These are phyloP conservation scores for Colletotrichum acutatum DNA, from an alignment of 2,329 filamentous ascomycete species.

Conservation along the genomic window DNA sequence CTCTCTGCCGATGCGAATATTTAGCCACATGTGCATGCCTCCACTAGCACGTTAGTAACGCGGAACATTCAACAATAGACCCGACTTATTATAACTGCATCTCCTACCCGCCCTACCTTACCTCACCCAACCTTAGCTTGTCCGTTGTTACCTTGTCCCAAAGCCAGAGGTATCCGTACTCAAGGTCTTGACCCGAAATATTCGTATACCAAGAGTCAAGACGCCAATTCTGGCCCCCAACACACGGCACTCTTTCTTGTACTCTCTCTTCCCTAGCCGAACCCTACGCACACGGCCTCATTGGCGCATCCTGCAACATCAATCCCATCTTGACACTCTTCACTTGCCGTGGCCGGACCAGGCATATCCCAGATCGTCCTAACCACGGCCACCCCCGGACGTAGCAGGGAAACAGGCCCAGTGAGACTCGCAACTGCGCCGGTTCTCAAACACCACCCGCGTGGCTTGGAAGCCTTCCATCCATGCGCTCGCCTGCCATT, in stretches of 20 bases:
- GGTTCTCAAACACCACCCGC: conserved; percentile 33
- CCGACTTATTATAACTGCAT: conserved; percentile 1
- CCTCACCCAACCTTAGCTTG: not conserved
- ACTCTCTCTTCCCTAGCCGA: not conserved
- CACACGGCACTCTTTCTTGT: not conserved
- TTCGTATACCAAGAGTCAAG: too few species aligned
- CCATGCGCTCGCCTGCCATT: conserved; percentile 14
- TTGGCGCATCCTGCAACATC: conserved; percentile 9
- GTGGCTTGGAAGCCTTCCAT: conserved; percentile 36
- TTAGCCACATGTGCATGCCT: not conserved
- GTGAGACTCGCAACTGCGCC: conserved; percentile 31
- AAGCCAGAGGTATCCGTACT: too few species aligned
- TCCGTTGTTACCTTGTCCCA: not conserved
- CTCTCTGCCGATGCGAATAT: not conserved
- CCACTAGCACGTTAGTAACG: not conserved
- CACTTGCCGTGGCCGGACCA: conserved; percentile 17
- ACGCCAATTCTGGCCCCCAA: not conserved
- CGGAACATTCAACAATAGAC: not conserved
- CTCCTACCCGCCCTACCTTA: conserved; percentile 3
- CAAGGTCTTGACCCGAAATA: too few species aligned
- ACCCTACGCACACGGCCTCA: conserved; percentile 9
- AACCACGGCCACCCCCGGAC: conserved; percentile 31
- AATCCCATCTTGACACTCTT: conserved; percentile 21
- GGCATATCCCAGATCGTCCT: conserved; percentile 19
- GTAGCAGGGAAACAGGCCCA: conserved; percentile 31